Percentiles rank a stretch among this genome's conserved stretches.
Conservation (phyloP, 2,329 filamentous ascomycete species). For the Trichophyton benhamiae region DNA sequence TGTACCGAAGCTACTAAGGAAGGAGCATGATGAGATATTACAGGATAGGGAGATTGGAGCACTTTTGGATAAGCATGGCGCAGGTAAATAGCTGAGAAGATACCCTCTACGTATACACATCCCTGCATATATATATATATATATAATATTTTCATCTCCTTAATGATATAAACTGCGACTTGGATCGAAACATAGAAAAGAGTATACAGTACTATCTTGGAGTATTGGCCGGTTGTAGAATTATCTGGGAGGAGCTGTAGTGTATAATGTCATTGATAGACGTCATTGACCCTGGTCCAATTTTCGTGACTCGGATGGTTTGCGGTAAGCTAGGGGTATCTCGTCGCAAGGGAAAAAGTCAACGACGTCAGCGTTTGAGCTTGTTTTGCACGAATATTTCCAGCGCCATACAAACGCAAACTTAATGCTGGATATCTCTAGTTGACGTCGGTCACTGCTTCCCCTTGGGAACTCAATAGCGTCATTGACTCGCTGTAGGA, state of each 20-base stretch:
- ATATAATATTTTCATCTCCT: background rate
- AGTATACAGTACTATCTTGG: background rate
- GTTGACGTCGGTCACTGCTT: background rate
- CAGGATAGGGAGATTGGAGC: background rate
- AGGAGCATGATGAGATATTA: slow-evolving; percentile 14
- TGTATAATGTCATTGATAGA: background rate
- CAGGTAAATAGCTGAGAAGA: background rate
- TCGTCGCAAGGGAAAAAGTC: background rate
- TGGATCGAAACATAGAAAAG: too few species aligned
- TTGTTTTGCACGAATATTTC: background rate
- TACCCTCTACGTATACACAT: background rate
- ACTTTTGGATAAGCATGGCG: slow-evolving; percentile 2
- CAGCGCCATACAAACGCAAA: background rate
- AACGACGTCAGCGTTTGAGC: background rate
- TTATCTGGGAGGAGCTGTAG: background rate
- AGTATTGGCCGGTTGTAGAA: background rate
- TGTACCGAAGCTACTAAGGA: slow-evolving; percentile 12
- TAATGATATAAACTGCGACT: background rate
- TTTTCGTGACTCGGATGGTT: background rate
- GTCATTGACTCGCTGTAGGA: background rate
- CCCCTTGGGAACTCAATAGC: background rate
- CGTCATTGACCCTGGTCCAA: background rate
- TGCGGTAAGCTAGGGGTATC: background rate
- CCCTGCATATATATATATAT: background rate
- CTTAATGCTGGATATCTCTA: background rate